These are phyloP conservation scores for Tirmania nivea DNA, from an alignment of 495 filamentous ascomycete species.

Conservation along the genomic window DNA sequence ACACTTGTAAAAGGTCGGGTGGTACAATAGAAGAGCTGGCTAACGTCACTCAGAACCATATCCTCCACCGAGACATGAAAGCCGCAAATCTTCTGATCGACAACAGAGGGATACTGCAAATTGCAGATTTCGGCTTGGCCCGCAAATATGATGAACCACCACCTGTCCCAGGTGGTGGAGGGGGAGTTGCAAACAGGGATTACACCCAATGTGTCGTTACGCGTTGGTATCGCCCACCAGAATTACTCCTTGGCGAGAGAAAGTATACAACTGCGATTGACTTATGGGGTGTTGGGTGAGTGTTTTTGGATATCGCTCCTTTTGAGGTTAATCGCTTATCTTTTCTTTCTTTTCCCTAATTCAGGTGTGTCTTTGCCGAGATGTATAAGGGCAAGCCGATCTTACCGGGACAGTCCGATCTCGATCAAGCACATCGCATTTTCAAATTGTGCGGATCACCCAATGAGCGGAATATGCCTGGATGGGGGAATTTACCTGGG, in stretches of 20 bases:
- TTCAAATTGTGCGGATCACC: constrained; percentile 87
- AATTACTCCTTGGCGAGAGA: constrained; percentile 68
- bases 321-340: not conserved
- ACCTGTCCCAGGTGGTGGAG: constrained; percentile 56
- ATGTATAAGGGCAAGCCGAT: constrained; percentile 94
- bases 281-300: constrained; percentile 90
- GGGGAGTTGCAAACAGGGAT: constrained; percentile 65
- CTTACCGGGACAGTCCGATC: constrained; percentile 67
- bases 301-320: constrained; percentile 1
- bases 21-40: not conserved
- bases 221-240: constrained; percentile 88
- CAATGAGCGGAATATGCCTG: constrained; percentile 81
- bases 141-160: constrained; percentile 76
- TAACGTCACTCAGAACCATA: constrained; percentile 34
- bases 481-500: constrained; percentile 60
- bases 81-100: constrained; percentile 93
- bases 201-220: constrained; percentile 93
- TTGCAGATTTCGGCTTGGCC: constrained; percentile 91
- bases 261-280: constrained; percentile 91
- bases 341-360: constrained; percentile 3
- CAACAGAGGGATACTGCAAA: constrained; percentile 81
- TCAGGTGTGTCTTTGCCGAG: constrained; percentile 86
- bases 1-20: constrained; percentile 6
- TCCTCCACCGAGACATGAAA: constrained; percentile 96
- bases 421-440: constrained; percentile 73